Base-by-base conservation (phyloP, 768 basidiomycete genomes). In the Tulasnella sp. region DNA sequence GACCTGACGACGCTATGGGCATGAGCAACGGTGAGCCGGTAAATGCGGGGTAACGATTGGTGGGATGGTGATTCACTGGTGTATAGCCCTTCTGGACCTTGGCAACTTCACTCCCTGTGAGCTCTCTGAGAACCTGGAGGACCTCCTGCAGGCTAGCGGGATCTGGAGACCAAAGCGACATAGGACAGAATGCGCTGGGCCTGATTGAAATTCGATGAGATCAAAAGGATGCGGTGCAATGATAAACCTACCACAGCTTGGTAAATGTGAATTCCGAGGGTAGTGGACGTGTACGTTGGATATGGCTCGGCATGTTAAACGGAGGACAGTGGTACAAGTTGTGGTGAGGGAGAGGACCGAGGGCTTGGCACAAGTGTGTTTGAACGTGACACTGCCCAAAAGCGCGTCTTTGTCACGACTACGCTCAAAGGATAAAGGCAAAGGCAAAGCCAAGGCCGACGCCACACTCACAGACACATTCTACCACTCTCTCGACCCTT, bases 111-210 rank as follows among this genome's bases (percentile, higher is more conserved):
- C 79, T 82, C 71, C 84, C 81, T 35, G 88, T 91, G 8, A 92
- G 93, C 65, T 92, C 84, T 71, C 84, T 85, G 70, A 98, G 84
- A 27, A 91, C 92, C 67, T 81, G 77, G 37, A 96, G 74, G 69
- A 98, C 88, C 77, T 96, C 90, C 70, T 87, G 82, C 69, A 98
- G 77, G 67, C 85, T 90, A 58, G 78, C 78, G 67, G 81, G 82
- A 65, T 88, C 81, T 63, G 93, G 93, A 61, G 74, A 75, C 93
- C 93, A 97, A 63, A 79, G 71, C 67, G 70, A 69, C 74, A 79
- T 79, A 58, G n/a, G 57, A 36, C 32, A 27, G 32, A 43, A 32
- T 43, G 46, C 42, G 46, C 48, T 45, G 55, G 43, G 42, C 32
- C 42, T 31, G 32, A 54, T 54, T 54, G 39, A 40, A 54, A 54